Conservation (phyloP, 305 asterid genomes). For the Nicotiana rustica region DNA sequence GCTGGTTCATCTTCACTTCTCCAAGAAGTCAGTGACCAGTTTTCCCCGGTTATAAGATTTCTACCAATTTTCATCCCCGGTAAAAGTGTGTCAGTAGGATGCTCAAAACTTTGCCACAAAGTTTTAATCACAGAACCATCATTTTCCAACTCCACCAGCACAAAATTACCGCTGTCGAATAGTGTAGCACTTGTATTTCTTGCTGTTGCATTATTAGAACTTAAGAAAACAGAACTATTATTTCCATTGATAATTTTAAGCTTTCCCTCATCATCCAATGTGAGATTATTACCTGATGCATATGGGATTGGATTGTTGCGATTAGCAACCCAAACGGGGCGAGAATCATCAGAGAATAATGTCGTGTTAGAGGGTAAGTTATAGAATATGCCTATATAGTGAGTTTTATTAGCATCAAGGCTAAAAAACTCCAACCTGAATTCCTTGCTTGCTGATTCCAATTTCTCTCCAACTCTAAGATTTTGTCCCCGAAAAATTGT, state of each 20-base stretch:
- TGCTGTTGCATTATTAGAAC: background rate
- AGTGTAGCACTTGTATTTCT: constrained; percentile 42
- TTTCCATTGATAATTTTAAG: background rate
- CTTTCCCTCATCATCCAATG: background rate
- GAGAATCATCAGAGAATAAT: constrained; percentile 3
- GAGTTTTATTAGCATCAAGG: constrained; percentile 7
- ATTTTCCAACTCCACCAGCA: constrained; percentile 34
- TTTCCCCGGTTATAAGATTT: constrained; percentile 43
- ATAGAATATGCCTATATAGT: constrained; percentile 23
- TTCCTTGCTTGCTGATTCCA: constrained; percentile 29
- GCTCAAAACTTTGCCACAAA: constrained; percentile 60
- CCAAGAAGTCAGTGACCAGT: constrained; percentile 50
- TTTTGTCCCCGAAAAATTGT: background rate
- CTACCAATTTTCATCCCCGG: constrained; percentile 60
- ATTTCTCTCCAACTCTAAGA: constrained; percentile 10
- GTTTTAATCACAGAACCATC: constrained; percentile 8
- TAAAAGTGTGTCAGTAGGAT: constrained; percentile 61
- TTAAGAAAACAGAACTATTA: background rate
- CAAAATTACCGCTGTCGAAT: constrained; percentile 51
- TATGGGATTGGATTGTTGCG: background rate
- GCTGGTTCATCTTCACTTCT: constrained; percentile 39
- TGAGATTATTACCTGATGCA: constrained; percentile 19
- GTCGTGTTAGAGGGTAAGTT: background rate
- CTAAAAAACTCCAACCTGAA: constrained; percentile 21
- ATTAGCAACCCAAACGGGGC: constrained; percentile 25